Evolutionary conservation across 1,284 basidiomycete species (phyloP).

Genomic region (Butyriboletus appendiculatus): DNA sequence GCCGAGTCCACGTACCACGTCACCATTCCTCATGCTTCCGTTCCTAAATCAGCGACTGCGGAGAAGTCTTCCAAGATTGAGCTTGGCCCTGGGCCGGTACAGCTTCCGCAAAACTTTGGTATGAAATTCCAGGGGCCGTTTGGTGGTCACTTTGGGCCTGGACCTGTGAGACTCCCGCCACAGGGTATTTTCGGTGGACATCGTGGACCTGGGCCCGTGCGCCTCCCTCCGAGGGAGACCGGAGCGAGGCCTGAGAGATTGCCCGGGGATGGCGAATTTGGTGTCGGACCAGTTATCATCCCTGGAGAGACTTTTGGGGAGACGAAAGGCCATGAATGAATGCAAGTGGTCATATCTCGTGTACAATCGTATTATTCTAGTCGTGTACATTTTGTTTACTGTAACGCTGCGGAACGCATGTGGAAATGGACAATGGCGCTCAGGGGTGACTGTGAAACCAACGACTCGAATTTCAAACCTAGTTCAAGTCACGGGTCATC

Average conservation of each 20-base stretch:
- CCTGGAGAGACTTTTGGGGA: constrained; percentile 32
- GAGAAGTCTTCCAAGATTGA: constrained; percentile 20
- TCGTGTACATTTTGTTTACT: constrained; percentile 5
- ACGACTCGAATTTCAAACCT: constrained; percentile 19
- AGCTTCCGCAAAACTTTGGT: constrained; percentile 9
- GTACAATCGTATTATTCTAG: constrained; percentile 8
- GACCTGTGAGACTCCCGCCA: constrained; percentile 19
- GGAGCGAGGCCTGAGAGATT: constrained; percentile 19
- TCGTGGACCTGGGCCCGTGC: constrained; percentile 18
- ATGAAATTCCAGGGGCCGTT: constrained; percentile 10
- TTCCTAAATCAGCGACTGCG: constrained; percentile 15
- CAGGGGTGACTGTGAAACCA: neutral
- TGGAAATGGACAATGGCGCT: neutral
- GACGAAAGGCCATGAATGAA: constrained; percentile 1
- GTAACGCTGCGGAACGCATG: neutral
- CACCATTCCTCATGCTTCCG: constrained; percentile 23
- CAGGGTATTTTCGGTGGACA: constrained; percentile 5
- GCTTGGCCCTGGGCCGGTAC: constrained; percentile 20
- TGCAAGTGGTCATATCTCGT: neutral
- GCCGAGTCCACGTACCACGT: constrained; percentile 26
- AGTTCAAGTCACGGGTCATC: neutral
- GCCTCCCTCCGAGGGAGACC: constrained; percentile 19
- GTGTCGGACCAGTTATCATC: constrained; percentile 24
- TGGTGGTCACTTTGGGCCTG: constrained; percentile 24
- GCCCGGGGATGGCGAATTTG: constrained; percentile 28